Base-by-base conservation (phyloP, 257 asterid genomes). In the Rauvolfia tetraphylla region DNA sequence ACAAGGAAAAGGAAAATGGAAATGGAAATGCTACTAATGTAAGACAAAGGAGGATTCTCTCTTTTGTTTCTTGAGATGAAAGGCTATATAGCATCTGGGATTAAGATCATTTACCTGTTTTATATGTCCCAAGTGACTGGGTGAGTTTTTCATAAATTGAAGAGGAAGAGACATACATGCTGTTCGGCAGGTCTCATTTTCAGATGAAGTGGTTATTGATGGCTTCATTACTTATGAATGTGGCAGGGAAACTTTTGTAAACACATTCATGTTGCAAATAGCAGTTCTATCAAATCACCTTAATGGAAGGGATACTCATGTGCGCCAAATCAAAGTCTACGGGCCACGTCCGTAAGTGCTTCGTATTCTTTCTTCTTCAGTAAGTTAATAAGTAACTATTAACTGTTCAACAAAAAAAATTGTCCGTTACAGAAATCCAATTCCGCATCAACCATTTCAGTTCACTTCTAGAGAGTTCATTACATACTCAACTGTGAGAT, bases 221-320 rank as follows among this genome's bases (percentile, higher is more conserved):
- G 9, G 44, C 48, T 33, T 51, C 29, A n/a, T 41, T 54, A 0
- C 20, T 57, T 78, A 62, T 62, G 4, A 62, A 62, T 27, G 23
- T 8, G 76, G 73, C 89, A 89, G 98, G 89, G 98, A 95, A 84
- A 92, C 98, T 59, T 95, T 92, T 91, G 97, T 91, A 83, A 90
- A 89, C 84, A 88, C 99, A 20, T 95, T 95, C 92, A 93, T 93
- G 99, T 84, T 95, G 89, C 98, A 93, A 85, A 91, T 95, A 54
- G 90, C 86, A 22, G 84, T 95, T 62, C 68, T 93, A 77, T 85
- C 99, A 62, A 95, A 95, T 84, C 97, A 93, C 86, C 93, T 95
- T 27, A 93, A 93, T 22, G 98, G 97, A 74, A 90, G 96, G 86
- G 98, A 95, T 79, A 93, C 98, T 41, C 98, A 92, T 81, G 89